phyloP scores from a whole-genome alignment of 495 filamentous ascomycete genomes.

The Aspergillus bridgeri region DNA sequence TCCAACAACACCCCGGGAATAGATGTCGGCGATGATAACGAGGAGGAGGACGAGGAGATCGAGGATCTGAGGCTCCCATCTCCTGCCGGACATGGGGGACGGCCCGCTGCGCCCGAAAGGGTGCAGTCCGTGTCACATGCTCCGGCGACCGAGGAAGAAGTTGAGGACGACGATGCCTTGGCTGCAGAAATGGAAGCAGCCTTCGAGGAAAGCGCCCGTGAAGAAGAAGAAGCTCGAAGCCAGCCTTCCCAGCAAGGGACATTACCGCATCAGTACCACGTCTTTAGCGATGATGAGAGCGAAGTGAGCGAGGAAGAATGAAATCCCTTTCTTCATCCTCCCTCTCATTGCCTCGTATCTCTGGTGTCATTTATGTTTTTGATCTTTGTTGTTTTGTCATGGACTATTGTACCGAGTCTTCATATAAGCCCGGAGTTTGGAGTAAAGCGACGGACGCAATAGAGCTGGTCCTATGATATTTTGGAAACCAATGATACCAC shows the following conservation, averaged over 20 bases:
- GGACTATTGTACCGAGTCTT: not conserved
- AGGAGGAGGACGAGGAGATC: constrained; percentile 39
- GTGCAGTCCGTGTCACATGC: constrained; percentile 9
- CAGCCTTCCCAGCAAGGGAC: constrained; percentile 30
- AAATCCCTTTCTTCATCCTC: constrained; percentile 12
- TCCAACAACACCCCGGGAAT: constrained; percentile 38
- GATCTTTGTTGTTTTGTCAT: not conserved
- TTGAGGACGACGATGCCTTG: constrained; percentile 40
- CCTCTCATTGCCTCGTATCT: constrained; percentile 16
- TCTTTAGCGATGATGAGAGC: constrained; percentile 46
- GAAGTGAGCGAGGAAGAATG: constrained; percentile 51
- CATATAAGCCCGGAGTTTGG: constrained; percentile 10
- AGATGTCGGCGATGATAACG: constrained; percentile 21
- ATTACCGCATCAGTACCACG: constrained; percentile 29
- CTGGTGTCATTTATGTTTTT: constrained; percentile 6
- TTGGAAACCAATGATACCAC: constrained; percentile 7
- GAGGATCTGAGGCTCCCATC: constrained; percentile 41
- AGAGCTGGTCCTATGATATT: constrained; percentile 1
- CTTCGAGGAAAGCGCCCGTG: constrained; percentile 41
- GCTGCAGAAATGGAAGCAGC: constrained; percentile 49
- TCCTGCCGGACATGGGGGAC: constrained; percentile 27
- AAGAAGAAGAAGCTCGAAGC: constrained; percentile 36
- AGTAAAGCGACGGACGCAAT: constrained; percentile 2
- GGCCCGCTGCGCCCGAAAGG: constrained; percentile 5
- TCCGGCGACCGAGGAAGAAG: constrained; percentile 19